phyloP scores from a whole-genome alignment of 805 yeast genomes.

The Komagataella kurtzmanii region DNA sequence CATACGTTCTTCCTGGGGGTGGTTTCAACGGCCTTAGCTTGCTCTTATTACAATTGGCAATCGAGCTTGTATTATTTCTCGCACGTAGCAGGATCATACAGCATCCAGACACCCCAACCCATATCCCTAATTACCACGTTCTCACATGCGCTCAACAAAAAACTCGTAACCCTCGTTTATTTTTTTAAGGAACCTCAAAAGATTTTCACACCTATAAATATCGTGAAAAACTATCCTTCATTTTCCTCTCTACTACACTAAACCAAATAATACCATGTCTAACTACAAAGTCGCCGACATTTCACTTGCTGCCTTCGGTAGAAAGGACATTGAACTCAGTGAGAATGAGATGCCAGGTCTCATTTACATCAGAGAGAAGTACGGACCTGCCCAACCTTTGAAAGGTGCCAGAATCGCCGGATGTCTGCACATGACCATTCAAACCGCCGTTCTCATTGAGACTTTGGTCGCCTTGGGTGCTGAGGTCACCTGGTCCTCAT shows the following conservation, averaged over 20 bases:
- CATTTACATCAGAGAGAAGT: slow-evolving; percentile 91
- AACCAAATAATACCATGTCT: slow-evolving; percentile 6
- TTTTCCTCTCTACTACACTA: neutral
- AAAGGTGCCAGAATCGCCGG: slow-evolving; percentile 99
- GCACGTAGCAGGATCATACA: neutral
- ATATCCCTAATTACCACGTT: neutral
- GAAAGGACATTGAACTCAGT: slow-evolving; percentile 97
- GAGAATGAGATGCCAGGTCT: slow-evolving; percentile 99
- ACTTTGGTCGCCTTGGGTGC: slow-evolving; percentile 96
- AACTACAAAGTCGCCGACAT: slow-evolving; percentile 96
- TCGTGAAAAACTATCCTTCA: neutral
- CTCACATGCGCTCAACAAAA: neutral
- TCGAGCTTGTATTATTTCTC: neutral
- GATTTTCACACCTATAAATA: neutral
- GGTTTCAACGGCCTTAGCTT: too few relatives aligned
- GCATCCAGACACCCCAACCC: neutral
- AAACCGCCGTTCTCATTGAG: slow-evolving; percentile 97
- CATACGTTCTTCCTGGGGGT: too few relatives aligned
- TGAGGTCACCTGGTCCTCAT: slow-evolving; percentile 98
- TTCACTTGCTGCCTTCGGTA: slow-evolving; percentile 98
- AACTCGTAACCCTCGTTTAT: neutral
- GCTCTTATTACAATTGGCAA: too few relatives aligned
- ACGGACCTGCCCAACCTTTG: slow-evolving; percentile 87
- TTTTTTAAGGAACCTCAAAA: neutral
- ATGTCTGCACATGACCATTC: slow-evolving; percentile 98